Conservation (phyloP, 139 green algal genomes). For the Chlamydomonas schloesseri region DNA sequence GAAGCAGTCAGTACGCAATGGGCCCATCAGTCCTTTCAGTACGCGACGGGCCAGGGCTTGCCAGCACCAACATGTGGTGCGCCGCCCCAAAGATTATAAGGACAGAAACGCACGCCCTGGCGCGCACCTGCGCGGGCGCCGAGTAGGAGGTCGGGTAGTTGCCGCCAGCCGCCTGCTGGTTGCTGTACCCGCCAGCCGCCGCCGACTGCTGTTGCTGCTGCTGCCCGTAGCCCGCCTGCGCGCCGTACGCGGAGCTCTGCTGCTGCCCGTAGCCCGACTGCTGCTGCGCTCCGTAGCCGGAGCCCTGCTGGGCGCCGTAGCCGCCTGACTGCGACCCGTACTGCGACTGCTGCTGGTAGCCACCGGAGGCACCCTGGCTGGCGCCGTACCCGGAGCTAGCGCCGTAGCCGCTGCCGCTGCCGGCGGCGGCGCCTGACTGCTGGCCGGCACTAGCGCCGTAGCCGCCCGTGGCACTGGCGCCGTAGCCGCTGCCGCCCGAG, state of each 20-base stretch:
- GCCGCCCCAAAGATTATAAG: too few species aligned
- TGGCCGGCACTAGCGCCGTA: neutral
- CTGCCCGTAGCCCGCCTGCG: neutral
- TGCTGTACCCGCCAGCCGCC: neutral
- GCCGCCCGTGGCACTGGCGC: neutral
- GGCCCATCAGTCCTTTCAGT: too few species aligned
- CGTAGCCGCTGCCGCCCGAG: constrained; percentile 6
- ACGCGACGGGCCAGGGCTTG: too few species aligned
- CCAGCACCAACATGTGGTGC: too few species aligned
- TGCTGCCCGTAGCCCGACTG: neutral
- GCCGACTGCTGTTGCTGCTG: neutral
- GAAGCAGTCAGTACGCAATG: too few species aligned
- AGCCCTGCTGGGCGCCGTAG: constrained; percentile 7
- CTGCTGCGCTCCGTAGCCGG: neutral
- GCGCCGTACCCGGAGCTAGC: neutral
- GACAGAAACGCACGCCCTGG: too few species aligned
- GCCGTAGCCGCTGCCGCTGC: neutral
- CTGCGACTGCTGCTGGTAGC: neutral
- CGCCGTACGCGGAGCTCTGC: neutral
- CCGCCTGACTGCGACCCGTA: neutral
- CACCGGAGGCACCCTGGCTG: neutral
- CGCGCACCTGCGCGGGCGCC: constrained; percentile 2
- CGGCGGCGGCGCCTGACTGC: neutral
- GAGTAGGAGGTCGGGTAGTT: constrained; percentile 38
- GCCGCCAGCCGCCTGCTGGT: constrained; percentile 12